These are phyloP conservation scores for Microdochium nivale DNA, from an alignment of 2,329 filamentous ascomycete species.

Conservation along the genomic window DNA sequence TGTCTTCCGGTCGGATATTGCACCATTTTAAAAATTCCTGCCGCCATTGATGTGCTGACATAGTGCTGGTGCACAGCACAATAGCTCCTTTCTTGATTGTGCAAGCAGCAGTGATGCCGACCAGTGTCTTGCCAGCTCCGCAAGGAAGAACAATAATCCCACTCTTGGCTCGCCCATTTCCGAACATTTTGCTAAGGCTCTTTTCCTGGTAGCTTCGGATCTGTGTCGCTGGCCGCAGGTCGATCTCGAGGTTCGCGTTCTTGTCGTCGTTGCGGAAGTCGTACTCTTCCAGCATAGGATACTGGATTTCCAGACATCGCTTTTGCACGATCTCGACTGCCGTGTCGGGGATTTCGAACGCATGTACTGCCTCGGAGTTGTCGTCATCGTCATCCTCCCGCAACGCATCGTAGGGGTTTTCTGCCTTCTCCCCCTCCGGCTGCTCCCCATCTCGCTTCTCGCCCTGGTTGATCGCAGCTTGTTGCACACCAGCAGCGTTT, in stretches of 20 bases:
- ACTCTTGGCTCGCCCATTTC: conserved; percentile 92
- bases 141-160: conserved; percentile 96
- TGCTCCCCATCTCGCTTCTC: conserved; percentile 34
- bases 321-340: conserved; percentile 83
- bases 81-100: conserved; percentile 96
- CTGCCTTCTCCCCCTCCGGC: conserved; percentile 45
- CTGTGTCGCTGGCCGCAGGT: conserved; percentile 78
- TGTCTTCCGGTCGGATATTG: conserved; percentile 86
- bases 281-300: conserved; percentile 91
- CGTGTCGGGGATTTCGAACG: conserved; percentile 80
- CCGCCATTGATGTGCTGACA: conserved; percentile 96
- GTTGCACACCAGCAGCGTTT: conserved; percentile 79
- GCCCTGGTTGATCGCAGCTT: conserved; percentile 44
- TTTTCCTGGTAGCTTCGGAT: conserved; percentile 96
- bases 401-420: conserved; percentile 61
- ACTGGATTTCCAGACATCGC: conserved; percentile 76
- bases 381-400: conserved; percentile 84
- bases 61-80: conserved; percentile 90
- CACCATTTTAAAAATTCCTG: conserved; percentile 98
- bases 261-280: conserved; percentile 87
- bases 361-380: conserved; percentile 78
- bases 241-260: conserved; percentile 89
- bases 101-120: conserved; percentile 96
- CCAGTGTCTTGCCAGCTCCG: conserved; percentile 92
- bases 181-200: conserved; percentile 98